Evolutionary conservation across 140 eudicot species (phyloP).

Genomic region (Bidens hawaiensis): DNA sequence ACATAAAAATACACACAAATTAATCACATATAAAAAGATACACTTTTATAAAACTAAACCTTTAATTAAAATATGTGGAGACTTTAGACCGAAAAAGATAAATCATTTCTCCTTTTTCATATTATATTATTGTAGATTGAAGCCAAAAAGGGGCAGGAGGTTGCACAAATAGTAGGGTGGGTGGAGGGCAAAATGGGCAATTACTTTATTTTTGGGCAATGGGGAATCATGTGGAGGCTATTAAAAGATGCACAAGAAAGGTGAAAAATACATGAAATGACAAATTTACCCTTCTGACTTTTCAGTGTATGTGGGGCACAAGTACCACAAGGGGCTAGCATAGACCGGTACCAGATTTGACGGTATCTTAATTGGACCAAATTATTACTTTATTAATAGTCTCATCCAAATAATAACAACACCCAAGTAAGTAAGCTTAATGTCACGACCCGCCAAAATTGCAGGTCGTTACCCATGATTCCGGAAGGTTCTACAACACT

Average conservation of each 20-base stretch:
- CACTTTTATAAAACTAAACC: background rate
- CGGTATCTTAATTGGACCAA: constrained; percentile 19
- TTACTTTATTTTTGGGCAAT: constrained; percentile 25
- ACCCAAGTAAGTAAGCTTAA: constrained; percentile 3
- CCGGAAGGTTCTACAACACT: no score
- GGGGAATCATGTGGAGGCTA: constrained; percentile 67
- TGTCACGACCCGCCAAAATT: no score
- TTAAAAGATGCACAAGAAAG: constrained; percentile 30
- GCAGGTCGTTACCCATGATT: no score
- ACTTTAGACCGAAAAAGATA: background rate
- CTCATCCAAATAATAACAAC: constrained; percentile 3
- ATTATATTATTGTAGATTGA: background rate
- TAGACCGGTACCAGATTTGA: constrained; percentile 9
- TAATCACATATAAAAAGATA: no score
- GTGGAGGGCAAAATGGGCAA: constrained; percentile 25
- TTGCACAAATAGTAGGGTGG: constrained; percentile 1
- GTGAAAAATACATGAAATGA: constrained; percentile 10
- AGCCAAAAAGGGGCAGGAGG: constrained; percentile 10
- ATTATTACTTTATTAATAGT: constrained; percentile 20
- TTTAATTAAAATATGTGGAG: background rate
- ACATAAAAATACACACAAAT: no score
- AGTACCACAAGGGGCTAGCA: no score
- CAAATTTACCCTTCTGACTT: constrained; percentile 23
- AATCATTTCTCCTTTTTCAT: background rate
- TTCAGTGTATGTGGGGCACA: constrained; percentile 8